Evolutionary conservation across 2,329 filamentous ascomycete genomes (phyloP).

Genomic region (Talaromyces albobiverticillius): DNA sequence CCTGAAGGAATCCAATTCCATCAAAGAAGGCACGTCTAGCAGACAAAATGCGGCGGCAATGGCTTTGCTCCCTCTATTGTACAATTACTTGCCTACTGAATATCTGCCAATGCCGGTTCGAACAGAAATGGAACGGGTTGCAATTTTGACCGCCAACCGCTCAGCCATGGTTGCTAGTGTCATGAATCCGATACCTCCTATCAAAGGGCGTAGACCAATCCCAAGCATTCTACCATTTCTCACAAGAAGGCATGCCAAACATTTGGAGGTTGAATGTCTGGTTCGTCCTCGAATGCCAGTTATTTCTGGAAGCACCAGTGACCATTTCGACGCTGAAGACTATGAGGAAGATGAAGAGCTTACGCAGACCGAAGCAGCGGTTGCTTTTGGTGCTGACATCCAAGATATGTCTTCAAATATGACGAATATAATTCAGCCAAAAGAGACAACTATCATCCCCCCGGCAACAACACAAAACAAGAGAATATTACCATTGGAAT

Average conservation of each 20-base stretch:
- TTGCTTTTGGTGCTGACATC: background rate
- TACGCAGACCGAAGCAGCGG: background rate
- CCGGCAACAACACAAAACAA: conserved; percentile 17
- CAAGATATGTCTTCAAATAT: conserved; percentile 1
- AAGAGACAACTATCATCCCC: conserved; percentile 6
- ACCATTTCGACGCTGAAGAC: conserved; percentile 30
- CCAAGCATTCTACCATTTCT: conserved; percentile 80
- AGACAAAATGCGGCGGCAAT: conserved; percentile 58
- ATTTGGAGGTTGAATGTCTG: conserved; percentile 69
- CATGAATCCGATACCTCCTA: conserved; percentile 68
- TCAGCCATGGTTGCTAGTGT: conserved; percentile 77
- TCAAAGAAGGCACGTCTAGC: conserved; percentile 21
- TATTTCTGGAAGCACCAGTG: conserved; percentile 27
- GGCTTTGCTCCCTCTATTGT: conserved; percentile 59
- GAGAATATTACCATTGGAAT: conserved; percentile 5
- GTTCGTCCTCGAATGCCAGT: conserved; percentile 53
- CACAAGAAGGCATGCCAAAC: conserved; percentile 60
- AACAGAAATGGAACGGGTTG: conserved; percentile 74
- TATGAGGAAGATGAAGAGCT: conserved; percentile 21
- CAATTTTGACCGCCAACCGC: conserved; percentile 67
- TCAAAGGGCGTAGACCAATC: conserved; percentile 59
- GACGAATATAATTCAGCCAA: background rate
- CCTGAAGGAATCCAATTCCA: conserved; percentile 24
- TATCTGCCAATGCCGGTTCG: conserved; percentile 69
- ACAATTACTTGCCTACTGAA: conserved; percentile 63